phyloP scores from a whole-genome alignment of 768 basidiomycete genomes.

The Boletellus emodensis region DNA sequence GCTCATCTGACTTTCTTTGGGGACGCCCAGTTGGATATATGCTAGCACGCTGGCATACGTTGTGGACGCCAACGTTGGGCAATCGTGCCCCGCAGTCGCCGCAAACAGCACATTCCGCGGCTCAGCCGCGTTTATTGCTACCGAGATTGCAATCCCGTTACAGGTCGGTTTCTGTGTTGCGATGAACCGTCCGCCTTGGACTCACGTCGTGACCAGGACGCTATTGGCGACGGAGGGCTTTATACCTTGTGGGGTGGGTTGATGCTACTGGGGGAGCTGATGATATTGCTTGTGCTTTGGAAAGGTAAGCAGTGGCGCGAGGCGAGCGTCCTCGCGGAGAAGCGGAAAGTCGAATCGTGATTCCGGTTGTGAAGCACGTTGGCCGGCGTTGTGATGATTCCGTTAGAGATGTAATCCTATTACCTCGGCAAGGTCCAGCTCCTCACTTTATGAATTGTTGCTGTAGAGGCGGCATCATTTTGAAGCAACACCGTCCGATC shows the following conservation, averaged over 20 bases:
- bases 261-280: constrained; percentile 47
- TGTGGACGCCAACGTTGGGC: constrained; percentile 81
- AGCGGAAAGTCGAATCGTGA: too few species aligned
- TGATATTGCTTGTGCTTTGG: constrained; percentile 57
- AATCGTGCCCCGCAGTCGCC: constrained; percentile 74
- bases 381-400: too few species aligned
- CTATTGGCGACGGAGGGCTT: constrained; percentile 76
- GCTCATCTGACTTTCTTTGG: too few species aligned
- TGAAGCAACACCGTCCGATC: too few species aligned
- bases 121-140: constrained; percentile 58
- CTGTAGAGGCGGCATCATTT: too few species aligned
- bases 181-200: not conserved
- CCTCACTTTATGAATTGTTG: too few species aligned
- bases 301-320: constrained; percentile 62
- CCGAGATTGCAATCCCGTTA: constrained; percentile 73
- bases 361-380: too few species aligned
- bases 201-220: constrained; percentile 37
- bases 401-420: too few species aligned
- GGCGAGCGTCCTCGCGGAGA: too few species aligned
- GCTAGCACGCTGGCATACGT: constrained; percentile 76
- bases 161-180: constrained; percentile 31
- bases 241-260: constrained; percentile 68
- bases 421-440: too few species aligned
- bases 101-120: constrained; percentile 77
- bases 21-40: constrained; percentile 48